Percentiles rank a stretch among this genome's conserved stretches.
Evolutionary conservation across 2,329 filamentous ascomycete species (phyloP).

Genomic region (Fusarium albosuccineum): DNA sequence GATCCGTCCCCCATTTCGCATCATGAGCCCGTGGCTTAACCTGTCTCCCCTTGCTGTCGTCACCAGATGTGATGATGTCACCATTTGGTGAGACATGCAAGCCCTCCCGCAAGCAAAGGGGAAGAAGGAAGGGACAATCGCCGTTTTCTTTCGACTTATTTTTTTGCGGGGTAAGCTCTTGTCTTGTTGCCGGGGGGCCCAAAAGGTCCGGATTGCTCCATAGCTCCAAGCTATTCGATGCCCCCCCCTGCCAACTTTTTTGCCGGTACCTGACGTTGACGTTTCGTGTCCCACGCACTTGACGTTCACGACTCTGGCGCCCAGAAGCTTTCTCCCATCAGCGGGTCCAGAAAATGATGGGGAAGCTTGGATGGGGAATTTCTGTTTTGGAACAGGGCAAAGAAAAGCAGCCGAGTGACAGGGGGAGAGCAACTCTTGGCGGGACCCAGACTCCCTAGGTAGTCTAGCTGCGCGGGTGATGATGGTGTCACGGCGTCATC

Average conservation of each 20-base stretch:
- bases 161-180: slow-evolving; percentile 19
- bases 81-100: slow-evolving; percentile 47
- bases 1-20: slow-evolving; percentile 38
- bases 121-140: neutral
- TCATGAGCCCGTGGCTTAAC: slow-evolving; percentile 44
- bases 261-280: slow-evolving; percentile 11
- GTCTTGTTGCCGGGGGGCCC: neutral
- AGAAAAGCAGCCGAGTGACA: slow-evolving; percentile 7
- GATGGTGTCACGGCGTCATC: slow-evolving; percentile 48
- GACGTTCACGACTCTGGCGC: slow-evolving; percentile 24
- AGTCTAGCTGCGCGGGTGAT: slow-evolving; percentile 26
- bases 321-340: slow-evolving; percentile 34
- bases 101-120: neutral
- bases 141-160: slow-evolving; percentile 1
- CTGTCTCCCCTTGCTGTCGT: slow-evolving; percentile 47
- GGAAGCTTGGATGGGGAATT: slow-evolving; percentile 24
- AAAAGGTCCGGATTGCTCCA: slow-evolving; percentile 4
- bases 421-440: slow-evolving; percentile 28
- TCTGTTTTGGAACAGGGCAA: slow-evolving; percentile 1
- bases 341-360: slow-evolving; percentile 30
- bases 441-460: slow-evolving; percentile 3
- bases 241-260: slow-evolving; percentile 33
- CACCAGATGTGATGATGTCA: slow-evolving; percentile 58
- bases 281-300: neutral
- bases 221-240: neutral